These are phyloP conservation scores for Plantago major DNA, from an alignment of 257 asterid genomes.

Conservation along the genomic window DNA sequence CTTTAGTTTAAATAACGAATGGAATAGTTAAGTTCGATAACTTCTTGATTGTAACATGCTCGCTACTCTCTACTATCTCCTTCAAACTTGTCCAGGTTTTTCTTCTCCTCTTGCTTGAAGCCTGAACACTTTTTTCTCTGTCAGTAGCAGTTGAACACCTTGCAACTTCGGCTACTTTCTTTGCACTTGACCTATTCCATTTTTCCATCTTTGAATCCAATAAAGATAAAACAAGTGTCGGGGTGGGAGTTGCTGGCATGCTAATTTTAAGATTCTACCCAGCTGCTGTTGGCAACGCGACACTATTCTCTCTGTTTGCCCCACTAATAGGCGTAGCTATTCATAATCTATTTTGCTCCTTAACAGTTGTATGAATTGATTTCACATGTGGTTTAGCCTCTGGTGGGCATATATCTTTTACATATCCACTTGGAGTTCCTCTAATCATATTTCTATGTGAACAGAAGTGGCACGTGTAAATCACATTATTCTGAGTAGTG, in stretches of 20 bases:
- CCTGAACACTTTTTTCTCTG: slow-evolving; percentile 20
- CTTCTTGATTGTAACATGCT: slow-evolving; percentile 26
- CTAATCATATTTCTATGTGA: slow-evolving; percentile 53
- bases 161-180: slow-evolving; percentile 35
- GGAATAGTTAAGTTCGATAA: slow-evolving; percentile 39
- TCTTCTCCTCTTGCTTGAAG: slow-evolving; percentile 51
- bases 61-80: slow-evolving; percentile 51
- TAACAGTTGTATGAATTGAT: slow-evolving; percentile 10
- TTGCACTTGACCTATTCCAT: slow-evolving; percentile 19
- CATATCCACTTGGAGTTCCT: slow-evolving; percentile 65
- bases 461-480: slow-evolving; percentile 64
- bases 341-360: slow-evolving; percentile 14
- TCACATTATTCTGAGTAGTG: slow-evolving; percentile 43
- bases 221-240: slow-evolving; percentile 23
- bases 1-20: slow-evolving; percentile 27
- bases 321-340: slow-evolving; percentile 2
- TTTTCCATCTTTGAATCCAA: slow-evolving; percentile 58
- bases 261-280: slow-evolving; percentile 23
- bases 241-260: slow-evolving; percentile 43
- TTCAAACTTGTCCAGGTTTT: slow-evolving; percentile 68
- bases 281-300: slow-evolving; percentile 26
- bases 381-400: slow-evolving; percentile 30
- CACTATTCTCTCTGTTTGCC: slow-evolving; percentile 14
- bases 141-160: slow-evolving; percentile 21
- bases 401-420: slow-evolving; percentile 45